Evolutionary conservation across 176 grass and related monocot genomes (phyloP).

Genomic region (Canna indica): DNA sequence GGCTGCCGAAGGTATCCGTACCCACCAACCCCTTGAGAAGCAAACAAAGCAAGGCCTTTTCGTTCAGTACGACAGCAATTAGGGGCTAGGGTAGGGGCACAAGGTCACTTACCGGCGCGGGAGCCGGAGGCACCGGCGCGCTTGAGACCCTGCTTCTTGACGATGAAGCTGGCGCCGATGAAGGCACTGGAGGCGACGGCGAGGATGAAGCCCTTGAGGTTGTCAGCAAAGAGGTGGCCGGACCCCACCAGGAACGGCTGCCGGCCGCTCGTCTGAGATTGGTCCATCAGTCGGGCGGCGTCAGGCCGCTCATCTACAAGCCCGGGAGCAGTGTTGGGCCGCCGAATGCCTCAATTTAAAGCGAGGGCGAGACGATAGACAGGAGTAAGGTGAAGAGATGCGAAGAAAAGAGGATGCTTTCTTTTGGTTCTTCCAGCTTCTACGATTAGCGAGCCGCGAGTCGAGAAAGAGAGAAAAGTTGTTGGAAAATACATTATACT

Average conservation of each 20-base stretch:
- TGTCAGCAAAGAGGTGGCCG: conserved; percentile 71
- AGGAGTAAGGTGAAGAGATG: background rate
- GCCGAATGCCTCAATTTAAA: background rate
- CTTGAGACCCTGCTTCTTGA: conserved; percentile 90
- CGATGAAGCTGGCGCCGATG: conserved; percentile 95
- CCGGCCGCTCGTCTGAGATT: background rate
- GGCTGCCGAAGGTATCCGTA: conserved; percentile 94
- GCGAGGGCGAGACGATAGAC: background rate
- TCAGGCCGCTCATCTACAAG: background rate
- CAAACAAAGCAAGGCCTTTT: conserved; percentile 2
- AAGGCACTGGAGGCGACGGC: conserved; percentile 79
- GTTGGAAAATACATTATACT: no score
- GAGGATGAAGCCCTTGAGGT: conserved; percentile 77
- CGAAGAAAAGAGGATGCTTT: background rate
- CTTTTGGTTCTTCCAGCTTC: background rate
- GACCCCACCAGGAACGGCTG: background rate
- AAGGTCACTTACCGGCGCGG: conserved; percentile 54
- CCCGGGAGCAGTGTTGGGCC: no score
- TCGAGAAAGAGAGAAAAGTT: no score
- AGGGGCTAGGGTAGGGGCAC: background rate
- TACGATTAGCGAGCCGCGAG: no score
- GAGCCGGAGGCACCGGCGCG: conserved; percentile 59
- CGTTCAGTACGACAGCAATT: background rate
- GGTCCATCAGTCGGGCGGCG: background rate
- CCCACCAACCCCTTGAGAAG: conserved; percentile 56